Evolutionary conservation across 116 monocot genomes (phyloP), one percentile per base, ranked within the genome.

Genomic region (Zostera marina): DNA sequence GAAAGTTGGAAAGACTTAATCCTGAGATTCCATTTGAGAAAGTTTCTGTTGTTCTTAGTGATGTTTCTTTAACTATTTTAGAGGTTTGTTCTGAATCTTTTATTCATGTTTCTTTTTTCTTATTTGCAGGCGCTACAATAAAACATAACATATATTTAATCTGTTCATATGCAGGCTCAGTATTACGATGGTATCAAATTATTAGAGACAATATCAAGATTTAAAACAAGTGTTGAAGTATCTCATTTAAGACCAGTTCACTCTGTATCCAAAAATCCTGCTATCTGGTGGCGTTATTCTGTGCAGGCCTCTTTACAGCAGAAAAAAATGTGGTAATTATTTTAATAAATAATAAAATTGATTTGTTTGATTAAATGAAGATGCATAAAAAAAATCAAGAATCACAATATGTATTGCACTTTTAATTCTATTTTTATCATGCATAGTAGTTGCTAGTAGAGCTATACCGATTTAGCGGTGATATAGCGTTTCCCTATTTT

Each of bases 121-220:
- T 11, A 15, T 57, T 57, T 57, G 57, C 17, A 26, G 10, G 32
- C 10, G 9, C 11, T 23, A 11, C 17, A 25, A 22, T 12, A 9
- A 12, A 8, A 11, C 51, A 22, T 41, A 8, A 42, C 21, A 32
- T 51, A 16, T 26, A 21, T 63, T 41, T 22, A 11, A 40, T 17
- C 44, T 66, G 60, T 32, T 32, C 17, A 45, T 43, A 17, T 43
- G 52, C 79, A 96, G 94, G 85, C 77, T 68, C 94, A 96, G 51
- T 96, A 96, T 70, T 82, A 80, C 68, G 88, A 96, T 80, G 82
- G 80, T 42, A 88, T 88, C 53, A 88, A 80, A 63, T 72, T 96
- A 13, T 68, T 85, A 20, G 94, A 96, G 64, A 67, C 76, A 42
- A 64, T 88, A 58, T 79, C 94, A 54, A 82, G 77, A 65, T 82